Percentiles rank a stretch among this genome's conserved stretches.
These are phyloP conservation scores for Collybiopsis luxurians DNA, from an alignment of 768 basidiomycete species.

Conservation along the genomic window DNA sequence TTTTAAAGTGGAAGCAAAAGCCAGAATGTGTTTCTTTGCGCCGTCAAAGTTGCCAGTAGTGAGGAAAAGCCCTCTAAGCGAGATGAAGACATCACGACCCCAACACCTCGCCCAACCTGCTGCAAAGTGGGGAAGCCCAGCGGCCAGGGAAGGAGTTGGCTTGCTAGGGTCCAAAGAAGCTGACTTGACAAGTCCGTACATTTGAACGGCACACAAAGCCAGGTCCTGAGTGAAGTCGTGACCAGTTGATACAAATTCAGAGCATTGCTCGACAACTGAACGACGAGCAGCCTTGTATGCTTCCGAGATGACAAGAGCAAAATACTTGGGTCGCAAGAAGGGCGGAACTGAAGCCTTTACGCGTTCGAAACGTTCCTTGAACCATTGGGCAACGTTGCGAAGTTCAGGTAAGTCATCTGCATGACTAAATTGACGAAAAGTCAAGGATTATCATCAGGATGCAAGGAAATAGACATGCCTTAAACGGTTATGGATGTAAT, in stretches of 20 bases:
- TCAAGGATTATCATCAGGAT: background rate
- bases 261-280: constrained; percentile 81
- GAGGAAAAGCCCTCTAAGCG: constrained; percentile 88
- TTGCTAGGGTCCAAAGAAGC: constrained; percentile 81
- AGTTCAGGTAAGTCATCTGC: constrained; percentile 64
- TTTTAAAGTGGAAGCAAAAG: constrained; percentile 90
- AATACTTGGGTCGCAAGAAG: constrained; percentile 95
- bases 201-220: constrained; percentile 80
- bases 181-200: constrained; percentile 88
- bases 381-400: constrained; percentile 72
- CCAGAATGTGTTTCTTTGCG: constrained; percentile 86
- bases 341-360: constrained; percentile 73
- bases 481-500: constrained; percentile 72
- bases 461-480: constrained; percentile 48
- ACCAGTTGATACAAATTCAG: constrained; percentile 82
- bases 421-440: constrained; percentile 43
- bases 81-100: constrained; percentile 96
- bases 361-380: constrained; percentile 82
- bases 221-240: constrained; percentile 89
- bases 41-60: constrained; percentile 87
- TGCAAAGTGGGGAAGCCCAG: constrained; percentile 93
- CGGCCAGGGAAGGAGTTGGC: constrained; percentile 80
- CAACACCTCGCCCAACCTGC: constrained; percentile 94
- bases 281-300: constrained; percentile 91
- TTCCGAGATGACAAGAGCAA: constrained; percentile 85